Evolutionary conservation across 768 basidiomycete species (phyloP), one percentile per base, ranked within the genome.

Genomic region (Suillus paluster): DNA sequence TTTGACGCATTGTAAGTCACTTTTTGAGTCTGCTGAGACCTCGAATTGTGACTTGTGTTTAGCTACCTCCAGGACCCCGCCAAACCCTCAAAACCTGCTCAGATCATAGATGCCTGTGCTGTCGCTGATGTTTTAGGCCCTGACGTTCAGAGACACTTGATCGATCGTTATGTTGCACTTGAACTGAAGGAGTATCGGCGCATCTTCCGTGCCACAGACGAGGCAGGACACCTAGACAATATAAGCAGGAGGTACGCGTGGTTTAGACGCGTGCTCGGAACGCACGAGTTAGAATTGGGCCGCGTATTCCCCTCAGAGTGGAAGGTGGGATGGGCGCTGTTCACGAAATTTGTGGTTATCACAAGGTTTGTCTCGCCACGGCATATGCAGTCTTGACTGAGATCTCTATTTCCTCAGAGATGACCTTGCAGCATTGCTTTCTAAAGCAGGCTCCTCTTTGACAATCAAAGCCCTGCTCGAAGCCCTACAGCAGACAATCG

Each of bases 211-310:
- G 86, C 92, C 8, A 89, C 88, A 6, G 95, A 97, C 65, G 97
- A 99, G 75, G 95, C 97, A 2, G 97, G 97, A 4, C 94, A 97
- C 68, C 81, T 99, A 50, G 97, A 99, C 78, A 99, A 99, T 66
- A 83, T 97, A 7, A 87, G 94, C 0, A 81, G 97, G 17, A 86
- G 97, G 45, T 99, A 94, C 67, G 94, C 95, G 5, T 99, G 96
- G 95, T 99, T 98, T 77, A 82, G 91, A 23, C 85, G 96, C 33
- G 74, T 95, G 34, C 77, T 99, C 23, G 87, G 89, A 61, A 87
- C 85, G 6, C 93, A 97, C 73, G 96, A 99, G 67, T 83, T 92
- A 9, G 96, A 97, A 67, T 88, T 91, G 63, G 90, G 90, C 0
- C 80, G 85, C 15, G 84, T 93, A 1, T 97, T 98, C 72, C 95